Evolutionary conservation across 176 grass and related monocot genomes (phyloP).

Genomic region (Microstegium vimineum): DNA sequence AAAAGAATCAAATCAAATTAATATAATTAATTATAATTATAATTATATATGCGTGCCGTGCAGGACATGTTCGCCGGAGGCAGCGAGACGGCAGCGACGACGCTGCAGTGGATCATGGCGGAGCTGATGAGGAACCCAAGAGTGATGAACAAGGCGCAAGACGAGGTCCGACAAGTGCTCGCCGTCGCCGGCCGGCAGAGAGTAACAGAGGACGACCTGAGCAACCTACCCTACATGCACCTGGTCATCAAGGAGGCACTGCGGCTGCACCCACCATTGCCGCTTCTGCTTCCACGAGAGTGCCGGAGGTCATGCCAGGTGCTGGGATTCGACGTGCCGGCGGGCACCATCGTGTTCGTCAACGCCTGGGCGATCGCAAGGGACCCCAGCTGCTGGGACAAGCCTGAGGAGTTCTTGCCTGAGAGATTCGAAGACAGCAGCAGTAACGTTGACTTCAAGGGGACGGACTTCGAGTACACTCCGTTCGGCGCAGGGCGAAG

Average conservation of each 20-base stretch:
- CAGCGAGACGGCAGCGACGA: constrained; percentile 26
- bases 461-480: constrained; percentile 13
- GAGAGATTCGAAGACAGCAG: constrained; percentile 4
- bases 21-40: too few relatives aligned
- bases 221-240: background rate
- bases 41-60: too few relatives aligned
- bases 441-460: constrained; percentile 11
- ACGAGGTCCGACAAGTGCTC: constrained; percentile 2
- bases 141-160: constrained; percentile 14
- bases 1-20: too few relatives aligned
- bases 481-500: constrained; percentile 32
- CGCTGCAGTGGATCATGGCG: constrained; percentile 36
- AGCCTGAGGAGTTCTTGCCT: background rate
- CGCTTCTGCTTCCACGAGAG: constrained; percentile 27
- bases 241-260: constrained; percentile 38
- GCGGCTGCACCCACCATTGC: constrained; percentile 21
- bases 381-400: constrained; percentile 6
- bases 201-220: background rate
- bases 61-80: constrained; percentile 43
- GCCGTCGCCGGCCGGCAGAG: background rate
- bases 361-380: constrained; percentile 36
- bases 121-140: constrained; percentile 28
- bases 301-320: background rate
- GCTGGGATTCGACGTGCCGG: constrained; percentile 22
- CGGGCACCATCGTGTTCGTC: constrained; percentile 22